A percentile compares a stretch with the other conserved stretches of the same genome.
These are phyloP conservation scores for Arthrobotrys entomopaga DNA, from an alignment of 2,329 filamentous ascomycete genomes.

Conservation along the genomic window DNA sequence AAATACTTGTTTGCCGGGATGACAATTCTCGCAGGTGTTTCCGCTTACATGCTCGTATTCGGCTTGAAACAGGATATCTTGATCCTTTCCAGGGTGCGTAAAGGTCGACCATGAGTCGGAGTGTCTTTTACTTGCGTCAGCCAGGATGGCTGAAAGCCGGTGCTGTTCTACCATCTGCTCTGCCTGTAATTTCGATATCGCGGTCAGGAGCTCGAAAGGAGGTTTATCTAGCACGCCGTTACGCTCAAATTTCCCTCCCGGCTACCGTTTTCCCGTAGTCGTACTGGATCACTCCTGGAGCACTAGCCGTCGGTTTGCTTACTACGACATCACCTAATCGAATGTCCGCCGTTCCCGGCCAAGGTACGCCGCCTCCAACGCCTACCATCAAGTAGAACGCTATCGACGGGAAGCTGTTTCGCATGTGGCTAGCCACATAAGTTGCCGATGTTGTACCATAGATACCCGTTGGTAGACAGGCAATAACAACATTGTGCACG, in stretches of 20 bases:
- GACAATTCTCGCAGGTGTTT: constrained; percentile 10
- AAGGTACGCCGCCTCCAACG: constrained; percentile 33
- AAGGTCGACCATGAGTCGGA: no score
- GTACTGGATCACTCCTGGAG: constrained; percentile 32
- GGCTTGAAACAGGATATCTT: constrained; percentile 24
- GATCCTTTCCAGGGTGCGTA: constrained; percentile 6
- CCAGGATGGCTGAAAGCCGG: no score
- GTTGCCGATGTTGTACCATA: constrained; percentile 16
- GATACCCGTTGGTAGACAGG: constrained; percentile 17
- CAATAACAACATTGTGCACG: constrained; percentile 28
- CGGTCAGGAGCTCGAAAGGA: constrained; percentile 13
- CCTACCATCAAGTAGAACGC: constrained; percentile 33
- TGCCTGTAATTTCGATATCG: constrained; percentile 7
- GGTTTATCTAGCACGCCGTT: constrained; percentile 21
- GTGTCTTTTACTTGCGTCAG: no score
- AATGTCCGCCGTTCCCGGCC: constrained; percentile 19
- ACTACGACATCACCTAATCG: constrained; percentile 40
- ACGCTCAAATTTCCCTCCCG: constrained; percentile 4
- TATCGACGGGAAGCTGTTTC: constrained; percentile 23
- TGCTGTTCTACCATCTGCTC: no score
- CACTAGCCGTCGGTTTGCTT: constrained; percentile 3
- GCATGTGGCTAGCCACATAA: constrained; percentile 18
- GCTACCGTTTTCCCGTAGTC: constrained; percentile 25
- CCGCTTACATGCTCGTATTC: constrained; percentile 20
- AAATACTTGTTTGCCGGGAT: neutral